Conservation (phyloP, 352 stramenopile genomes). For the Chrysophaeum taylorii region DNA sequence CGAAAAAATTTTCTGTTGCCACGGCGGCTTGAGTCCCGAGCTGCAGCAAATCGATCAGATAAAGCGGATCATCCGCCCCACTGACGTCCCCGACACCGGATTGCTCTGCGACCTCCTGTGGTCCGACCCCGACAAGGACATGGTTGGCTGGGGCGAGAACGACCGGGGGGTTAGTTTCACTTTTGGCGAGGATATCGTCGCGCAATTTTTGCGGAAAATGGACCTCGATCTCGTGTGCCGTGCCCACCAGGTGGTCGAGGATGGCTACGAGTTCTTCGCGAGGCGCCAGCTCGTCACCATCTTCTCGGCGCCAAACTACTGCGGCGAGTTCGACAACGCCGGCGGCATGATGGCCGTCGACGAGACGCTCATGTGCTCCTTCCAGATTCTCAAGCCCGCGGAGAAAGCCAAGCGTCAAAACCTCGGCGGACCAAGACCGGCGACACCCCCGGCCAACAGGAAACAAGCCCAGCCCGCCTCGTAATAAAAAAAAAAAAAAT, state of each 20-base stretch:
- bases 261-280: conserved; percentile 99
- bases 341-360: conserved; percentile 90
- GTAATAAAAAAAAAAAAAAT: not conserved
- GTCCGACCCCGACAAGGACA: conserved; percentile 96
- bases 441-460: not conserved
- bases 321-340: conserved; percentile 99
- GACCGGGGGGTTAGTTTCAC: conserved; percentile 94
- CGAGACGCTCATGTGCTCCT: conserved; percentile 85
- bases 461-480: not conserved
- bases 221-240: conserved; percentile 91
- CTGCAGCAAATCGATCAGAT: conserved; percentile 85
- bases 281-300: conserved; percentile 95
- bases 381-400: conserved; percentile 75
- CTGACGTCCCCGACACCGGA: conserved; percentile 69
- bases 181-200: conserved; percentile 95
- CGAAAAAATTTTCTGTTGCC: conserved; percentile 99
- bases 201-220: conserved; percentile 90
- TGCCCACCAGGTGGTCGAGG: conserved; percentile 79
- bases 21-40: conserved; percentile 89
- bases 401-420: conserved; percentile 43
- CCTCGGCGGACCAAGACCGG: not conserved
- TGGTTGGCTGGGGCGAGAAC: conserved; percentile 96
- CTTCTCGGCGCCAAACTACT: conserved; percentile 99
- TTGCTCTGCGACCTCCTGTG: conserved; percentile 97
- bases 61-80: conserved; percentile 79